phyloP scores from a whole-genome alignment of 371 early-diverging fungal species.

The Funneliformis caledonium region DNA sequence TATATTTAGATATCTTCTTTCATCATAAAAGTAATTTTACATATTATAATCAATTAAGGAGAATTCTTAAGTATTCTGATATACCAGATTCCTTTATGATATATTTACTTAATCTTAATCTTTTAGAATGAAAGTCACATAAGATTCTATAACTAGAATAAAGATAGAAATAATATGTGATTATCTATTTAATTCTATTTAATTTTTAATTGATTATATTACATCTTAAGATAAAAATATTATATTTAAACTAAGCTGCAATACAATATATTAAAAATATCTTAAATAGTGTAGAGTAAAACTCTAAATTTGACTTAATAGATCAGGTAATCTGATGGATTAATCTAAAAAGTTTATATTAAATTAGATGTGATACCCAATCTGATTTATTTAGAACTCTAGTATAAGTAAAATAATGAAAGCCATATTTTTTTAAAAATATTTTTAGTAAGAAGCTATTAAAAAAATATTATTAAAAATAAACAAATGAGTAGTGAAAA shows the following conservation, averaged over 20 bases:
- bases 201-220: slow-evolving; percentile 31
- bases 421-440: not conserved
- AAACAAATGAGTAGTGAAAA: not conserved
- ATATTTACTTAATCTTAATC: not conserved
- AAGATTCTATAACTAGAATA: slow-evolving; percentile 4
- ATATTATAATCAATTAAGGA: not conserved
- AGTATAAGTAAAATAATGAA: not conserved
- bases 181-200: not conserved
- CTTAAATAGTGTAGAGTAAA: not conserved
- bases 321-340: no score
- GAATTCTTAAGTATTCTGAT: slow-evolving; percentile 16
- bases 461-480: not conserved
- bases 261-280: slow-evolving; percentile 12
- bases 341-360: no score
- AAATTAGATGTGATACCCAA: no score
- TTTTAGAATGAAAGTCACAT: not conserved
- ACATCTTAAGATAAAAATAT: not conserved
- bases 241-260: not conserved
- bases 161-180: not conserved
- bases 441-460: slow-evolving; percentile 3
- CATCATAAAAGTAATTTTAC: not conserved
- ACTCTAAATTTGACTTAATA: no score
- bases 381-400: no score
- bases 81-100: not conserved
- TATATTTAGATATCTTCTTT: not conserved